Evolutionary conservation across 176 grass and related monocot species (phyloP).

Genomic region (Stipa capillata): DNA sequence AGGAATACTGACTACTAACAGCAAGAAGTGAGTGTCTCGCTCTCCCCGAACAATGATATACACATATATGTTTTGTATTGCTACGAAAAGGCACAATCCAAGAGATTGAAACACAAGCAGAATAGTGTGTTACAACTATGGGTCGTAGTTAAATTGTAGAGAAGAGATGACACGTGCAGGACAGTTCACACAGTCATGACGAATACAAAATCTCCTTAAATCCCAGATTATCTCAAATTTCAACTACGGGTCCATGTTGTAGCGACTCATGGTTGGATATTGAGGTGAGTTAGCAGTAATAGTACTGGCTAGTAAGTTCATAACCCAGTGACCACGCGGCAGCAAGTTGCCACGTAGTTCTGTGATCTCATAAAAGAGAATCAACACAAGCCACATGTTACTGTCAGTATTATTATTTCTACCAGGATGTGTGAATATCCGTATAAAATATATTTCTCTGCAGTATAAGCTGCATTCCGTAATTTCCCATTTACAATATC

Average conservation of each 20-base stretch:
- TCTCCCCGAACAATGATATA: background rate
- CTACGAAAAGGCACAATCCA: background rate
- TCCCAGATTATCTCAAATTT: too few species aligned
- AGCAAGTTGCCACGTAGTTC: conserved; percentile 53
- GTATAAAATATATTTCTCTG: background rate
- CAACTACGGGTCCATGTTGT: too few species aligned
- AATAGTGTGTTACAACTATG: background rate
- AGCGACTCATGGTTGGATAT: too few species aligned
- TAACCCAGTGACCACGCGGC: conserved; percentile 54
- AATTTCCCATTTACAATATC: background rate
- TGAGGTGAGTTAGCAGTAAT: too few species aligned
- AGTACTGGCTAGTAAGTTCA: too few species aligned
- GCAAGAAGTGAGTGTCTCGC: background rate
- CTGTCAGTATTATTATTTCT: background rate
- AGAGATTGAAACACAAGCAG: background rate
- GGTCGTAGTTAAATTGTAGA: background rate
- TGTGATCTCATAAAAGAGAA: conserved; percentile 17
- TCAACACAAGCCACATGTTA: background rate
- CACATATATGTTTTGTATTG: background rate
- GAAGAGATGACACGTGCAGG: background rate
- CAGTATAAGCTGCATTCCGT: background rate
- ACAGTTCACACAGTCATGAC: background rate
- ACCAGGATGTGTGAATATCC: background rate
- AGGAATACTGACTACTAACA: too few species aligned
- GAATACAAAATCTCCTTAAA: too few species aligned